A percentile compares a stretch with the other conserved stretches of the same genome.
Conservation (phyloP, 345 rosid genomes). For the Ailanthus altissimus region DNA sequence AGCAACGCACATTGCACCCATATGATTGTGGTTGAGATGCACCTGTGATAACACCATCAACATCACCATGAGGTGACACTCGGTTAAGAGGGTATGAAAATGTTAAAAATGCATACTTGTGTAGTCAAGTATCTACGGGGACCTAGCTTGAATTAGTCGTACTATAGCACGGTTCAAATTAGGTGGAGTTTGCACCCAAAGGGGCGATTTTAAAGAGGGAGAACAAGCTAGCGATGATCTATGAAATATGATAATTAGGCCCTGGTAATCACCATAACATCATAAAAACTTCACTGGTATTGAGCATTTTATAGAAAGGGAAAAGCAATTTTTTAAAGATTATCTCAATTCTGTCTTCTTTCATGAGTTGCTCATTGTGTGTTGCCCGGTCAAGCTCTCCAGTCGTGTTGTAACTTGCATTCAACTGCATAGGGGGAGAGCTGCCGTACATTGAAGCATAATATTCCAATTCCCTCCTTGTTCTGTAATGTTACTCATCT, state of each 20-base stretch:
- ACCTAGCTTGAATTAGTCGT: too few relatives aligned
- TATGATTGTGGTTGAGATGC: slow-evolving; percentile 97
- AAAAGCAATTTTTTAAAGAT: not conserved
- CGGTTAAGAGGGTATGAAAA: not conserved
- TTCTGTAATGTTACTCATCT: slow-evolving; percentile 84
- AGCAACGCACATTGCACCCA: too few relatives aligned
- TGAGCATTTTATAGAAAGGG: not conserved
- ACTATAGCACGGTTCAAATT: too few relatives aligned
- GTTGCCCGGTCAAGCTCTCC: slow-evolving; percentile 74
- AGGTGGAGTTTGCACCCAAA: too few relatives aligned
- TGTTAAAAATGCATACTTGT: not conserved
- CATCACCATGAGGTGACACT: not conserved
- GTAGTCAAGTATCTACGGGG: too few relatives aligned
- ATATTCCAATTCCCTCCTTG: slow-evolving; percentile 71
- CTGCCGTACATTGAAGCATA: slow-evolving; percentile 73
- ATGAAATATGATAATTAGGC: not conserved
- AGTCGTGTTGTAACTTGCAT: slow-evolving; percentile 76
- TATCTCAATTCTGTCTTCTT: slow-evolving; percentile 81
- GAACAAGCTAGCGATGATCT: not conserved
- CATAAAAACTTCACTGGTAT: not conserved
- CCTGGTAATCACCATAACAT: not conserved
- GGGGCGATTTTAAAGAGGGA: too few relatives aligned
- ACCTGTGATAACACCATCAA: slow-evolving; percentile 49
- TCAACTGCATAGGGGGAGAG: slow-evolving; percentile 93
- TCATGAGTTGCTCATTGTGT: slow-evolving; percentile 66